Percentiles rank a stretch among this genome's conserved stretches.
Evolutionary conservation across 1,139 yeast genomes (phyloP).

Genomic region (Meyerozyma athensensis): DNA sequence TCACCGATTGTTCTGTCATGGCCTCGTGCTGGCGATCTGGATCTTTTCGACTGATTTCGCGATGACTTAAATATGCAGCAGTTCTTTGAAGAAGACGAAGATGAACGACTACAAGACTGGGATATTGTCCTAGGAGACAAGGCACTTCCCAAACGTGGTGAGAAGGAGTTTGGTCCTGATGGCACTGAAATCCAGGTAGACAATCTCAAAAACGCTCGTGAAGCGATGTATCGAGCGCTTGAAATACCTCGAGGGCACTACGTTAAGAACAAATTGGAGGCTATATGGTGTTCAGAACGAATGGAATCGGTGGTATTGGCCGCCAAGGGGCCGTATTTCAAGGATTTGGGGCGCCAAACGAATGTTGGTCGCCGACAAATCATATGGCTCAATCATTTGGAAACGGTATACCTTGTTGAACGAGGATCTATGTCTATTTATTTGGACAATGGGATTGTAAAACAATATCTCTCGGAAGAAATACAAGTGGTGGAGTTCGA

Average conservation of each 20-base stretch:
- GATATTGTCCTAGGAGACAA: constrained; percentile 23
- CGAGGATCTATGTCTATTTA: constrained; percentile 72
- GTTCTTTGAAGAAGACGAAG: constrained; percentile 19
- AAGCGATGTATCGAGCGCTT: constrained; percentile 72
- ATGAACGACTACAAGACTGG: constrained; percentile 76
- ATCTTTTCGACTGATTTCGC: neutral
- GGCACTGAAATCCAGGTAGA: constrained; percentile 59
- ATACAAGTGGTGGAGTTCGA: constrained; percentile 18
- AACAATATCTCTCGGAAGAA: constrained; percentile 9
- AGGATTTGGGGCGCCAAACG: constrained; percentile 60
- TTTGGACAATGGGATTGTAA: constrained; percentile 17
- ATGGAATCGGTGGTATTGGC: constrained; percentile 46
- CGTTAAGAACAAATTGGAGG: constrained; percentile 41
- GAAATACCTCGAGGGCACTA: constrained; percentile 55
- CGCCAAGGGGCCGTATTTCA: constrained; percentile 70
- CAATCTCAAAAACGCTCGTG: constrained; percentile 50
- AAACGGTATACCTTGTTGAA: constrained; percentile 72
- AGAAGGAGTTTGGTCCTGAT: constrained; percentile 84
- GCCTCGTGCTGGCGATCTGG: constrained; percentile 1
- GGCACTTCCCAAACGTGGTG: constrained; percentile 50
- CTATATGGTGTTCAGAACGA: constrained; percentile 41
- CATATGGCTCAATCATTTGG: constrained; percentile 55
- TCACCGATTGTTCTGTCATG: constrained; percentile 16
- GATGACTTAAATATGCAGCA: constrained; percentile 2
- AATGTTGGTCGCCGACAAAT: constrained; percentile 28